Percentiles rank a stretch among this genome's conserved stretches.
Conservation (phyloP, 2,329 filamentous ascomycete genomes). For the Monilinia vaccinii-corymbosi region DNA sequence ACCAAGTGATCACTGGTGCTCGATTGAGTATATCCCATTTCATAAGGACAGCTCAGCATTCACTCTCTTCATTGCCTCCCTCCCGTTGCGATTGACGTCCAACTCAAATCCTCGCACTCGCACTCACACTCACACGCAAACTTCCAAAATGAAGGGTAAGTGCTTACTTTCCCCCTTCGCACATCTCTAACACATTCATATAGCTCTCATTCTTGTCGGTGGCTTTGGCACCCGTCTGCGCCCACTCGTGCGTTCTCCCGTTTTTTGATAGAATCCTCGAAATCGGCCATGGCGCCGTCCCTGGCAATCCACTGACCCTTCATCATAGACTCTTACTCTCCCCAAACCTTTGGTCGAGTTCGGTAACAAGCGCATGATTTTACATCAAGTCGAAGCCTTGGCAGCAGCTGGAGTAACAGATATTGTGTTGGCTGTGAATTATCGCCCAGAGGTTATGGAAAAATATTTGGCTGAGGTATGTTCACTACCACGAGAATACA, state of each 20-base stretch:
- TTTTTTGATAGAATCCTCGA: constrained; percentile 13
- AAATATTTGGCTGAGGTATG: constrained; percentile 78
- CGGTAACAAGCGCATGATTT: constrained; percentile 97
- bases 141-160: constrained; percentile 29
- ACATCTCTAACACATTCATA: constrained; percentile 17
- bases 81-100: too few relatives aligned
- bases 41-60: neutral
- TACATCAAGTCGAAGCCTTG: constrained; percentile 93
- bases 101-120: too few relatives aligned
- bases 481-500: neutral
- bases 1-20: too few relatives aligned
- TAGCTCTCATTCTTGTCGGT: constrained; percentile 97
- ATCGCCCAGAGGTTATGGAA: constrained; percentile 97
- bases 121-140: neutral
- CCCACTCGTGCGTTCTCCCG: constrained; percentile 63
- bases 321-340: constrained; percentile 75
- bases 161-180: neutral
- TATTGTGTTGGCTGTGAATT: constrained; percentile 97
- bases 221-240: constrained; percentile 97
- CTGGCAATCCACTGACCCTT: constrained; percentile 21
- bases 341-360: constrained; percentile 98
- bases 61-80: neutral
- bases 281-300: neutral
- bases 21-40: neutral
- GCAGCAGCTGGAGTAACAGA: constrained; percentile 91